Conservation (phyloP, 2,329 filamentous ascomycete genomes). For the Fusarium sp. region DNA sequence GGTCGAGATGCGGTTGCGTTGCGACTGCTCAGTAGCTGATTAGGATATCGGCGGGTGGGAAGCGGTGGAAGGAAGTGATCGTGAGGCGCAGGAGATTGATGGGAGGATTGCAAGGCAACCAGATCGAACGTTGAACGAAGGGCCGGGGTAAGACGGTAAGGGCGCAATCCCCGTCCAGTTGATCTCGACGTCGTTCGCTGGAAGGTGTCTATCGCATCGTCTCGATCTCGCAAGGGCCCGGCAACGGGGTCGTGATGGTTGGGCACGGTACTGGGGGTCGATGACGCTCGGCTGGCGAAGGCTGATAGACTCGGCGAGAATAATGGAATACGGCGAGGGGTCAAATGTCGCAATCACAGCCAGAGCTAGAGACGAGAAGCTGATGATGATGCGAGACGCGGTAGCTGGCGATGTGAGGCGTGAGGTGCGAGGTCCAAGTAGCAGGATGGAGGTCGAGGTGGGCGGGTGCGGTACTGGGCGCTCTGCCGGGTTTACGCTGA, state of each 20-base stretch:
- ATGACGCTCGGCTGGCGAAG: conserved; percentile 29
- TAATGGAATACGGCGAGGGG: conserved; percentile 24
- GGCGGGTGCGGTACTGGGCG: conserved; percentile 40
- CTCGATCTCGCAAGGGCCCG: conserved; percentile 42
- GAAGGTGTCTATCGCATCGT: conserved; percentile 49
- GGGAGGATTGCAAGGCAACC: conserved; percentile 22
- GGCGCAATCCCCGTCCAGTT: conserved; percentile 43
- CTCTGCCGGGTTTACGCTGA: conserved; percentile 29
- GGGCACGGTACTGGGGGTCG: conserved; percentile 26
- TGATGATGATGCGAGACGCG: conserved; percentile 39
- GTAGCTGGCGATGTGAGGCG: conserved; percentile 35
- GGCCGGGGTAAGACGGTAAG: conserved; percentile 42
- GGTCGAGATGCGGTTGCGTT: conserved; percentile 24
- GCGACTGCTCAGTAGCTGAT: conserved; percentile 15
- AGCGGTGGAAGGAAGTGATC: conserved; percentile 15
- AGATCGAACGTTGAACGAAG: conserved; percentile 21
- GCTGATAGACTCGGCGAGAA: conserved; percentile 22
- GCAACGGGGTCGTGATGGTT: conserved; percentile 31
- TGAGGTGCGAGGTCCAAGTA: conserved; percentile 44
- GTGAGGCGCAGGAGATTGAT: conserved; percentile 17
- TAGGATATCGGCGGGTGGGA: conserved; percentile 15
- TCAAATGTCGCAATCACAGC: conserved; percentile 8
- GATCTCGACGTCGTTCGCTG: conserved; percentile 42
- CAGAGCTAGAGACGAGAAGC: conserved; percentile 22
- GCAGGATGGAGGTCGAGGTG: conserved; percentile 41